Evolutionary conservation across 164 flowering plant species (phyloP).

Genomic region (Dillenia suffruticosa): DNA sequence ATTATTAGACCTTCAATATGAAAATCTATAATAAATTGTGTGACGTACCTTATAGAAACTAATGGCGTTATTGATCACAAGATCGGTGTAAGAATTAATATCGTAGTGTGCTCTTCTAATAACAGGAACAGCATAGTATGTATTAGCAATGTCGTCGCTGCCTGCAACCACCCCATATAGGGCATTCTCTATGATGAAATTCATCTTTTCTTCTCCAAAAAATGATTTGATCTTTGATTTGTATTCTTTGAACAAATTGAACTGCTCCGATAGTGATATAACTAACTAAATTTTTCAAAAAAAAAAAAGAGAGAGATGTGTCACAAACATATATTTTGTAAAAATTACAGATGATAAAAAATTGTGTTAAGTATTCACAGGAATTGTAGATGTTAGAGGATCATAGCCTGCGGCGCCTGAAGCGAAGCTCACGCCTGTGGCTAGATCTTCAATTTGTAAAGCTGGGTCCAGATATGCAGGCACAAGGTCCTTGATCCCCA

Average conservation of each 20-base stretch:
- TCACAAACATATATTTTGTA: background rate
- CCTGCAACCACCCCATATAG: conserved; percentile 42
- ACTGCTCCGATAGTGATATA: conserved; percentile 39
- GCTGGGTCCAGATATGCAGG: conserved; percentile 59
- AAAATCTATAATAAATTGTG: no score
- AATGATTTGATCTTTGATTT: conserved; percentile 31
- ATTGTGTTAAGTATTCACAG: conserved; percentile 21
- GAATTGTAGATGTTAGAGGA: conserved; percentile 36
- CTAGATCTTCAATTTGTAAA: conserved; percentile 32
- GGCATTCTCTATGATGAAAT: conserved; percentile 34
- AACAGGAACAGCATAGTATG: conserved; percentile 31
- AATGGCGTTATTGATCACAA: conserved; percentile 40
- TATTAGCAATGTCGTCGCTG: conserved; percentile 61
- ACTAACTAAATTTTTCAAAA: conserved; percentile 33
- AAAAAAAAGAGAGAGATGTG: background rate
- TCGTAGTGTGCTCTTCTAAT: conserved; percentile 33
- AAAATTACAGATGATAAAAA: background rate
- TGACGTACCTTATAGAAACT: conserved; percentile 37
- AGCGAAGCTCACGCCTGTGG: conserved; percentile 63
- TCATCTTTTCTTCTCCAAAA: conserved; percentile 50
- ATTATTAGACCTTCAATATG: no score
- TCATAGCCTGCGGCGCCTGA: conserved; percentile 65
- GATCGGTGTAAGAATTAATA: conserved; percentile 39
- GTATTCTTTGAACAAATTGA: conserved; percentile 57
- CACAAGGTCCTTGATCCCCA: conserved; percentile 41